A percentile compares a stretch with the other conserved stretches of the same genome.
phyloP scores from a whole-genome alignment of 768 basidiomycete species.

The Pholiota molesta region DNA sequence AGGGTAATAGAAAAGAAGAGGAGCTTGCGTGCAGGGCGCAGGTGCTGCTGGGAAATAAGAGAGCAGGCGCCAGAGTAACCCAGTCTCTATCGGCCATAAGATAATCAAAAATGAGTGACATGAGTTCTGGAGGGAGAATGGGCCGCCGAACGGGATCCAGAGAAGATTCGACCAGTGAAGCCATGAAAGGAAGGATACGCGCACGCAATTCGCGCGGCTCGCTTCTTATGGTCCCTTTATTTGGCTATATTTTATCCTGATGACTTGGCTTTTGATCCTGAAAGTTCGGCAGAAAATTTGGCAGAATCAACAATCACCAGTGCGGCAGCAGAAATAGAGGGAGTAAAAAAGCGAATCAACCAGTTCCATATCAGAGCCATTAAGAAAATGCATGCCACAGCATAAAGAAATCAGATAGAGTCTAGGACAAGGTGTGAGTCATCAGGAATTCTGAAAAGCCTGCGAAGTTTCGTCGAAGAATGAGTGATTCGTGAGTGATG shows the following conservation, averaged over 20 bases:
- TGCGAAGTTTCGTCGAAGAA: not conserved
- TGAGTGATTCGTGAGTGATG: not conserved
- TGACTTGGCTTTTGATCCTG: not conserved
- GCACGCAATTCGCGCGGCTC: not conserved
- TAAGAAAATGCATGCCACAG: not conserved
- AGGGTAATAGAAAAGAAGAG: slow-evolving; percentile 19
- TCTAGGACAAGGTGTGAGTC: not conserved
- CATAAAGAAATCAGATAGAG: not conserved
- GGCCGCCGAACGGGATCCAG: not conserved
- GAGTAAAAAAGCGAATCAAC: not conserved
- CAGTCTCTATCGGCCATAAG: slow-evolving; percentile 13
- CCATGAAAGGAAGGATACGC: not conserved
- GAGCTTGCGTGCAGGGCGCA: slow-evolving; percentile 9
- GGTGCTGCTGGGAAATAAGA: slow-evolving; percentile 14
- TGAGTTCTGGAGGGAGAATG: slow-evolving; percentile 19
- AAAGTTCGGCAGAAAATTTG: not conserved
- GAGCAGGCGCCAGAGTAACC: slow-evolving; percentile 15
- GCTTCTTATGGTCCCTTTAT: slow-evolving; percentile 2
- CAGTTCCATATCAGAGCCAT: not conserved
- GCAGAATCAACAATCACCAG: not conserved
- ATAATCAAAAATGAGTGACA: slow-evolving; percentile 19
- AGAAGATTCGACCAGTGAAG: not conserved
- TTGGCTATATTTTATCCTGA: slow-evolving; percentile 5
- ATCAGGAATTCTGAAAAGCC: not conserved
- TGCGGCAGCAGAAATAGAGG: not conserved